Percentiles rank a stretch among this genome's conserved stretches.
phyloP scores from a whole-genome alignment of 2,329 filamentous ascomycete genomes.

The Colletotrichum sp. region DNA sequence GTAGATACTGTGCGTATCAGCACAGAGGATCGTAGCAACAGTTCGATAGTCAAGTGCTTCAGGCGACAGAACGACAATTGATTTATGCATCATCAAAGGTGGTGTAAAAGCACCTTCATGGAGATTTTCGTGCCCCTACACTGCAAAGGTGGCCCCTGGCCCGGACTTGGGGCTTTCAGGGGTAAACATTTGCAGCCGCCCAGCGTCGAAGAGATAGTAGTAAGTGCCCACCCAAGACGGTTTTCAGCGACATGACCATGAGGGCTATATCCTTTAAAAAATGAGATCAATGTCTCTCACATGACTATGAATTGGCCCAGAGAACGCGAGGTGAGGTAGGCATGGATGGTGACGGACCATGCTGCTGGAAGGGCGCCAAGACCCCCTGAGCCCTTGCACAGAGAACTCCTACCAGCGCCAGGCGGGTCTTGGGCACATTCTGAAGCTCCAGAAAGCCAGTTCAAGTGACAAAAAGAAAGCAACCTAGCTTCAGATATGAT shows the following conservation, averaged over 20 bases:
- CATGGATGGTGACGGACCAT: neutral
- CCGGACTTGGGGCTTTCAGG: neutral
- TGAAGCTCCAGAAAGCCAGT: neutral
- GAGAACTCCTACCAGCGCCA: neutral
- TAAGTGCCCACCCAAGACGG: no score
- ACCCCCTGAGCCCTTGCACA: neutral
- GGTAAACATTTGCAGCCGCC: neutral
- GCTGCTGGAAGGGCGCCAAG: neutral
- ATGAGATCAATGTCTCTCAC: neutral
- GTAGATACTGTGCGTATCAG: no score
- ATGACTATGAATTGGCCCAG: accelerated
- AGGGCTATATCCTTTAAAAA: neutral
- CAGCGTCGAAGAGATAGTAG: neutral
- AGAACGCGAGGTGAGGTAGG: neutral
- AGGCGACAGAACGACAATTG: neutral
- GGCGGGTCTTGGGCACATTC: neutral
- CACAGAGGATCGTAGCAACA: neutral
- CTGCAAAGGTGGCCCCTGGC: neutral
- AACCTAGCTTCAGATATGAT: neutral
- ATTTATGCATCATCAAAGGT: neutral
- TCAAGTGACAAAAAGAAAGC: neutral
- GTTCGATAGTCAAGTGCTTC: neutral
- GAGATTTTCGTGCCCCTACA: neutral
- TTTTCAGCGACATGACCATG: neutral
- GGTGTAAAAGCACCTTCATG: neutral